phyloP scores from a whole-genome alignment of 2,329 filamentous ascomycete species.

The Fusarium longipes region DNA sequence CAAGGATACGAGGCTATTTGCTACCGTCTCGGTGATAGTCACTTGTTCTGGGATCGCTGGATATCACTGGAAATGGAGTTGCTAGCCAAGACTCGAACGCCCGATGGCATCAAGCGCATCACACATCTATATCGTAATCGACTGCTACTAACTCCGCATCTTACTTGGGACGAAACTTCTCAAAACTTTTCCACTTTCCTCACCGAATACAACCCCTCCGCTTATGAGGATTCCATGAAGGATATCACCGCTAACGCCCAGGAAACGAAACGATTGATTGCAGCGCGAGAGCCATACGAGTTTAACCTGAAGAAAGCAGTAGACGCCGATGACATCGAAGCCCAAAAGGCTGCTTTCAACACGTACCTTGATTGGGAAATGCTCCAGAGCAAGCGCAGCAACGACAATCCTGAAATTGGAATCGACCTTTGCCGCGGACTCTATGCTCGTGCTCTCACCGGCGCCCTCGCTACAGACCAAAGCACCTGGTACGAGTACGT shows the following conservation, averaged over 20 bases:
- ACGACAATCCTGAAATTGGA: constrained; percentile 57
- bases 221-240: constrained; percentile 81
- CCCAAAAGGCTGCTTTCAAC: constrained; percentile 62
- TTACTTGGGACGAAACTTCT: constrained; percentile 79
- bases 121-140: constrained; percentile 77
- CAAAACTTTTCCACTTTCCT: constrained; percentile 80
- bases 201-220: constrained; percentile 74
- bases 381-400: constrained; percentile 64
- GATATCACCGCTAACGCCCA: constrained; percentile 72
- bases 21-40: constrained; percentile 80
- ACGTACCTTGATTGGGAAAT: constrained; percentile 91
- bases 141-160: constrained; percentile 75
- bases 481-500: constrained; percentile 86
- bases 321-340: constrained; percentile 65
- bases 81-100: constrained; percentile 65
- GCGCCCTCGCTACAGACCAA: constrained; percentile 77
- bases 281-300: constrained; percentile 74
- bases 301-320: constrained; percentile 70
- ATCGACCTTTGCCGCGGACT: constrained; percentile 70
- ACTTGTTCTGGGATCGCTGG: constrained; percentile 83
- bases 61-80: constrained; percentile 77
- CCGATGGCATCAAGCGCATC: constrained; percentile 71
- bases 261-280: constrained; percentile 71
- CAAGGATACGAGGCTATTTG: constrained; percentile 77
- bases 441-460: constrained; percentile 79